Base-by-base conservation (phyloP, 805 yeast species). In the Sugiyamaella qingdaonensis region DNA sequence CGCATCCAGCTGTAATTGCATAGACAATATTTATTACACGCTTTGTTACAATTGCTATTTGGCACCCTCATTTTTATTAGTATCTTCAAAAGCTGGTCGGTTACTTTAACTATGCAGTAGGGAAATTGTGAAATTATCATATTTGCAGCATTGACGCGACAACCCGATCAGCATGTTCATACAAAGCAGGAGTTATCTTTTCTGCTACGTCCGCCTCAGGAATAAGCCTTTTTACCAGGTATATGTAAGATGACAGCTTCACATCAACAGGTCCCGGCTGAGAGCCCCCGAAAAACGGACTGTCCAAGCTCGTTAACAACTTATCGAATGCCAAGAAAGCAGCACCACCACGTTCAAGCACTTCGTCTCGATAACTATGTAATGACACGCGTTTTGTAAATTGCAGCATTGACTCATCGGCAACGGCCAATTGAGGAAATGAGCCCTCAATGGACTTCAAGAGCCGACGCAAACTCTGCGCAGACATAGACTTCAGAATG, bases 1-100 rank as follows among this genome's bases (percentile, higher is more conserved):
- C 75, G 89, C 58, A 86, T 89, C 59, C 84, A 79, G 51, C 64
- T 84, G 45, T 72, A 55, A 24, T 34, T 35, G 33, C 41, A 46
- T 37, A 9, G 19, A 37, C 41, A 51, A 10, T 21, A 42, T 42
- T 18, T 16, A 16, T 18, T 21, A 21, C 32, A 18, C 27, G 19
- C 45, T 4, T 21, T 13, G n/a, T 18, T 21, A 9, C 24, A 16
- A 16, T 7, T 41, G n/a, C 4, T 41, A 2, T 41, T 16, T 41
- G n/a, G 3, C 10, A 19, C 41, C 37, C 4, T 21, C 11, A 10
- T 8, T 31, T 45, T 18, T 14, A 16, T 24, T 29, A 14, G 10
- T 8, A n/a, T n/a, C 37, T 14, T 19, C 29, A 14, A 18, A 29
- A 33, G 13, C 39, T 14, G 29, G 8, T 24, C 14, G 39, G 29